phyloP scores from a whole-genome alignment of 495 filamentous ascomycete species.

The Daldinia concentrica region DNA sequence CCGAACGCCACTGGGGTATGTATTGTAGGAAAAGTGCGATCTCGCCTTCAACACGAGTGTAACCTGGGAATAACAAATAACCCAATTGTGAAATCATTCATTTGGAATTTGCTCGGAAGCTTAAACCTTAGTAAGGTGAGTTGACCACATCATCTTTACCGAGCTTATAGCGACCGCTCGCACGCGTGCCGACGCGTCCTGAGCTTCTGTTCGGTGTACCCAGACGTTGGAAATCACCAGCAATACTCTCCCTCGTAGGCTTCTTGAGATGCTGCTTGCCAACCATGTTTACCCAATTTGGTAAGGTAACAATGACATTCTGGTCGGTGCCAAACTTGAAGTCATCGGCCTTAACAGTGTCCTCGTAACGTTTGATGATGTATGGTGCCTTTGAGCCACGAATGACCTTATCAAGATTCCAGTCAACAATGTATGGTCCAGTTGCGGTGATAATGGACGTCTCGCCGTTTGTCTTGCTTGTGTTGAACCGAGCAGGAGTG shows the following conservation, averaged over 20 bases:
- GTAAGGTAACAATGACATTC: conserved; percentile 95
- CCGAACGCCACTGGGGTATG: conserved; percentile 37
- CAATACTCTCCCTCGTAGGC: conserved; percentile 92
- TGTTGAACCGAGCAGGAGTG: conserved; percentile 94
- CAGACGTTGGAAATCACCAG: conserved; percentile 60
- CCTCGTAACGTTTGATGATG: conserved; percentile 92
- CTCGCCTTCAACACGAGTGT: conserved; percentile 2
- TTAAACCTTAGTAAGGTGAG: conserved; percentile 72
- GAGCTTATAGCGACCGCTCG: conserved; percentile 65
- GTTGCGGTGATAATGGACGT: conserved; percentile 97
- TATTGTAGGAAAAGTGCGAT: conserved; percentile 30
- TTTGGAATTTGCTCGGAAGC: background rate
- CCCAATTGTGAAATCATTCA: background rate
- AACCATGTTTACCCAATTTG: conserved; percentile 98
- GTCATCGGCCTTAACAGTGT: conserved; percentile 98
- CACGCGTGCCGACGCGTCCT: conserved; percentile 59
- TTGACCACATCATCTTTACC: conserved; percentile 83
- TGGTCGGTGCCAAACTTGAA: conserved; percentile 97
- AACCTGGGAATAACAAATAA: conserved; percentile 17
- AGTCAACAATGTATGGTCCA: conserved; percentile 95
- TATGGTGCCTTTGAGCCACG: conserved; percentile 84
- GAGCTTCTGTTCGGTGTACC: conserved; percentile 58
- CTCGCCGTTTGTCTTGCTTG: conserved; percentile 78
- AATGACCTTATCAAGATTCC: conserved; percentile 90
- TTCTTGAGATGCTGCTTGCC: conserved; percentile 82